Evolutionary conservation across 2,329 filamentous ascomycete species (phyloP), one percentile per base, ranked within the genome.

Genomic region (Venturia nashicola): DNA sequence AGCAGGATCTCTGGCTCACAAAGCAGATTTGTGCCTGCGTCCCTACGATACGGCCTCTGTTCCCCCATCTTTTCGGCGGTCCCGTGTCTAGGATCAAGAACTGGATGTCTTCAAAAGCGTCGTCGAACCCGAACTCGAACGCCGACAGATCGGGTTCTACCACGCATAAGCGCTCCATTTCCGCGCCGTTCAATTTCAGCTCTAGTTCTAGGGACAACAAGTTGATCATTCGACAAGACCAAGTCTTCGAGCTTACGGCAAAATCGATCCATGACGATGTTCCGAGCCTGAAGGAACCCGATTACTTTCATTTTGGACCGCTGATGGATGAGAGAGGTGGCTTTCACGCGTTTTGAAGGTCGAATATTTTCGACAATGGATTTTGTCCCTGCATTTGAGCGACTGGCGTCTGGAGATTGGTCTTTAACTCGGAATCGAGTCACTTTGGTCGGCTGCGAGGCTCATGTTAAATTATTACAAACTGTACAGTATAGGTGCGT

Each of bases 11-110:
- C 46, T 42, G n/a, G 23, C 59, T 55, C 36, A 63, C 16, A 1
- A 61, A n/a, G n/a, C 39, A 65, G 43, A 57, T 65, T 36, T 65
- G 63, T 32, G 63, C 63, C 7, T 65, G 63, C 59, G 20, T 60
- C 34, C 63, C 63, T 8, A 48, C 59, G 4, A 48, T 65, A 12
- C 63, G 63, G 23, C 63, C 63, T 20, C 44, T 65, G 14, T 59
- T 63, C n/a, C 59, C 59, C 5, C 63, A 43, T 27, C 18, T 63
- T 4, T 57, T 65, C 39, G 60, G 48, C 23, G 62, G 12, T 23
- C 42, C 61, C 34, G 42, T 63, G 27, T 36, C 46, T 23, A 54
- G 36, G 32, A 40, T 63, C 48, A 34, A 42, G 27, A 18, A 44
- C 34, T 63, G 61, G 61, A 42, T 57, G 42, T 57, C 61, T 44